These are phyloP conservation scores for Crotalaria pallida DNA, from an alignment of 306 rosid genomes.

Conservation along the genomic window DNA sequence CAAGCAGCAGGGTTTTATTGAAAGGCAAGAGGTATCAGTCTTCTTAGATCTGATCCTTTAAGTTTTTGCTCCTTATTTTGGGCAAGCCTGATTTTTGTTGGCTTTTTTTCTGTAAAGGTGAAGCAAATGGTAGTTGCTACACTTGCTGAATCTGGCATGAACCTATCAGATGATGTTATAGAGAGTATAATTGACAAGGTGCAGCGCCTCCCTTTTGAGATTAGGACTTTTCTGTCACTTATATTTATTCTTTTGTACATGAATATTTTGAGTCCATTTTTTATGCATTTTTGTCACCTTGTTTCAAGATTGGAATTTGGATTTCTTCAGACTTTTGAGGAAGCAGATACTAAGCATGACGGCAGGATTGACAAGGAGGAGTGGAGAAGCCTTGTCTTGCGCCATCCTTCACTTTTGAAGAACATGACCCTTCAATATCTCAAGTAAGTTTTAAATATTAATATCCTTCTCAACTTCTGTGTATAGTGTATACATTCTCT, in stretches of 20 bases:
- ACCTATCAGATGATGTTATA: constrained; percentile 91
- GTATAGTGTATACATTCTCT: background rate
- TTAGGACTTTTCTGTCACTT: background rate
- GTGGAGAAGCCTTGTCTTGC: constrained; percentile 91
- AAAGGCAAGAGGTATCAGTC: constrained; percentile 88
- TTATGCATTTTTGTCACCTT: background rate
- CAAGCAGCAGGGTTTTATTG: constrained; percentile 97
- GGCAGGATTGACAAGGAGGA: constrained; percentile 98
- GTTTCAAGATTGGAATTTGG: background rate
- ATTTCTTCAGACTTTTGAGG: constrained; percentile 80
- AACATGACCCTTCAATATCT: constrained; percentile 98
- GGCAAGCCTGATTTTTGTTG: background rate
- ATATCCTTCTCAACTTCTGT: background rate
- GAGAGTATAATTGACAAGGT: constrained; percentile 99
- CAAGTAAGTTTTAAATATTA: constrained; percentile 49
- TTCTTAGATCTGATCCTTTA: background rate
- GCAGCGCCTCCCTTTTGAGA: constrained; percentile 1
- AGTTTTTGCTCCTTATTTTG: background rate
- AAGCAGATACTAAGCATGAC: constrained; percentile 97
- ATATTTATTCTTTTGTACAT: background rate
- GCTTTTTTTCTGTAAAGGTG: constrained; percentile 42
- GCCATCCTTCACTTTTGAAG: constrained; percentile 92
- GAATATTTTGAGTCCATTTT: background rate
- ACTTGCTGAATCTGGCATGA: constrained; percentile 98
- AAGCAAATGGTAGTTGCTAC: constrained; percentile 99